Conservation (phyloP, 139 green algal genomes). For the Picochlorum sp. region DNA sequence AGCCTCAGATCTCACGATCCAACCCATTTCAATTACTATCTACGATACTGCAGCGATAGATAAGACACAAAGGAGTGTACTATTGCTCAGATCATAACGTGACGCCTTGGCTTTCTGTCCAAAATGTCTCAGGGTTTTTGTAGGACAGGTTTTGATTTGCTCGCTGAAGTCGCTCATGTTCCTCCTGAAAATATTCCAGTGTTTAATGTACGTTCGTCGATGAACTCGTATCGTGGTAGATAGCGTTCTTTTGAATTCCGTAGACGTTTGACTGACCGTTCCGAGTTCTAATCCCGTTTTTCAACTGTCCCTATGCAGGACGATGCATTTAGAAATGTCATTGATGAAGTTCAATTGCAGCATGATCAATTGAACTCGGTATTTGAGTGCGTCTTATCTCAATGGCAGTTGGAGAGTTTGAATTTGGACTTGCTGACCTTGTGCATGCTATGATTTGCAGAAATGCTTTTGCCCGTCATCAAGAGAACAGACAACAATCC, state of each 20-base stretch:
- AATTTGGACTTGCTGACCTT: neutral
- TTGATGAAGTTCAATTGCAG: constrained; percentile 38
- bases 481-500: neutral
- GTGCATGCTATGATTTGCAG: neutral
- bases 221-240: neutral
- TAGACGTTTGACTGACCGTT: neutral
- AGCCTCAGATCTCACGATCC: too few species aligned
- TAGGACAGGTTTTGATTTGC: constrained; percentile 28
- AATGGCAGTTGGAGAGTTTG: neutral
- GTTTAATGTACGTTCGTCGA: constrained; percentile 33
- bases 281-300: too few species aligned
- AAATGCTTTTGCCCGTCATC: neutral
- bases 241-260: neutral
- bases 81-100: neutral
- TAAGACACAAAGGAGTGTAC: neutral
- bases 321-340: constrained; percentile 28
- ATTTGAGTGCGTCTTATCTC: constrained; percentile 27
- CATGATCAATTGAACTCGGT: constrained; percentile 24
- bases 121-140: constrained; percentile 27
- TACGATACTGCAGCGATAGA: neutral
- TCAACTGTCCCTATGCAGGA: constrained; percentile 20
- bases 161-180: constrained; percentile 26
- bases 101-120: neutral
- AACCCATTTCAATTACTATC: too few species aligned
- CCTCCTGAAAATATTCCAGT: constrained; percentile 29